Percentiles rank a stretch among this genome's conserved stretches.
These are phyloP conservation scores for Penicillium palitans DNA, from an alignment of 2,329 filamentous ascomycete species.

Conservation along the genomic window DNA sequence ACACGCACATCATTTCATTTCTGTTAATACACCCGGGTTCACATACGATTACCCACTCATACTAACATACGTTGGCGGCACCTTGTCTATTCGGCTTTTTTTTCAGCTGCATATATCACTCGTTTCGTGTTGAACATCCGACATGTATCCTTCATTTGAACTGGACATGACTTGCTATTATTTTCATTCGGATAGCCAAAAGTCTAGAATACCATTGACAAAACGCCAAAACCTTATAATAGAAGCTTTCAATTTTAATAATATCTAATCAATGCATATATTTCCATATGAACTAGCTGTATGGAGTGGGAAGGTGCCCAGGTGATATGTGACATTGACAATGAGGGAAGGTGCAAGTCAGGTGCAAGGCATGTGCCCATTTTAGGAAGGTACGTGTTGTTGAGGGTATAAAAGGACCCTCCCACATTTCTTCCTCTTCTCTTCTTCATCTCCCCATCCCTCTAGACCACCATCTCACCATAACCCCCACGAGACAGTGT, in stretches of 20 bases:
- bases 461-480: not conserved
- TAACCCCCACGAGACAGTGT: not conserved
- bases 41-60: conserved; percentile 1
- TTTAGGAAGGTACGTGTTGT: not conserved
- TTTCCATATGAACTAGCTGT: not conserved
- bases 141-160: not conserved
- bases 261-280: not conserved
- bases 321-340: not conserved
- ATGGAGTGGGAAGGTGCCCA: not conserved
- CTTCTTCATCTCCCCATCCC: not conserved
- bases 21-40: conserved; percentile 7
- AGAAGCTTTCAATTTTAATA: too few relatives aligned
- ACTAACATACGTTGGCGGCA: conserved; percentile 3
- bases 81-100: not conserved
- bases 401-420: not conserved
- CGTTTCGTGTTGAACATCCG: not conserved
- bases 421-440: not conserved
- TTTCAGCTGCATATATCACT: conserved; percentile 7
- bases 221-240: not conserved
- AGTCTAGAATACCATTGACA: not conserved
- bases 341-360: not conserved
- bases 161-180: not conserved
- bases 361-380: not conserved
- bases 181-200: not conserved
- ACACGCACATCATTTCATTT: conserved; percentile 4